A percentile compares a stretch with the other conserved stretches of the same genome.
These are phyloP conservation scores for Leucosporidium scottii DNA, from an alignment of 768 basidiomycete genomes.

Conservation along the genomic window DNA sequence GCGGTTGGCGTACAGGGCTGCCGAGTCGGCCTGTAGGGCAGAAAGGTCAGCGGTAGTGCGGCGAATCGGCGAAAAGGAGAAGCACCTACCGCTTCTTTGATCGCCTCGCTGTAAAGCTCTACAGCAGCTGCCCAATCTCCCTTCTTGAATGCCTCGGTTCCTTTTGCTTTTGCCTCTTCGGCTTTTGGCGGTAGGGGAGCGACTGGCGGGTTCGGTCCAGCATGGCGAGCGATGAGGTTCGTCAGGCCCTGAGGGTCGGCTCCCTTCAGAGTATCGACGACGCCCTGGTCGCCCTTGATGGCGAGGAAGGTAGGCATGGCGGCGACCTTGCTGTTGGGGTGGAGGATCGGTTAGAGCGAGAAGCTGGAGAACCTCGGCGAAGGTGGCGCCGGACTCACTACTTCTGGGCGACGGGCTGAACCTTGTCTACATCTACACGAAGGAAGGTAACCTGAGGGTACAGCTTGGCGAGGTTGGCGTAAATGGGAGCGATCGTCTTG, in stretches of 20 bases:
- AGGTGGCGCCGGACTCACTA: not conserved
- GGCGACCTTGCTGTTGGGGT: conserved; percentile 7
- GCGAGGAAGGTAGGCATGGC: conserved; percentile 34
- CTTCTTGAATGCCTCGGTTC: conserved; percentile 24
- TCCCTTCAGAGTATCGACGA: conserved; percentile 28
- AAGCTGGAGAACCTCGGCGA: not conserved
- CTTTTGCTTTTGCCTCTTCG: conserved; percentile 14
- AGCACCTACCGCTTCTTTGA: conserved; percentile 11
- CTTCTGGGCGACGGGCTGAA: conserved; percentile 4
- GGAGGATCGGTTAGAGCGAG: not conserved
- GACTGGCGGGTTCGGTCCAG: conserved; percentile 33
- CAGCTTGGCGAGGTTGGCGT: conserved; percentile 9
- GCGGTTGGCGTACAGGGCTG: conserved; percentile 22
- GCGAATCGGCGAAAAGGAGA: not conserved
- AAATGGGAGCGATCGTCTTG: conserved; percentile 26
- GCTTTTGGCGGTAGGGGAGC: conserved; percentile 10
- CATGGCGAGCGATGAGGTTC: conserved; percentile 13
- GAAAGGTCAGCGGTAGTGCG: not conserved
- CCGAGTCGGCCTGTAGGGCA: conserved; percentile 9
- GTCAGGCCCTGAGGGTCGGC: conserved; percentile 27
- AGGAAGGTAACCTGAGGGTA: conserved; percentile 6
- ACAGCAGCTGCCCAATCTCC: conserved; percentile 6
- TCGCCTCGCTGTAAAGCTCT: conserved; percentile 12
- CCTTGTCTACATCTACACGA: conserved; percentile 19
- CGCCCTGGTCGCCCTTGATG: conserved; percentile 14